These are phyloP conservation scores for Diddensiella santjacobensis DNA, from an alignment of 805 yeast genomes.

Conservation along the genomic window DNA sequence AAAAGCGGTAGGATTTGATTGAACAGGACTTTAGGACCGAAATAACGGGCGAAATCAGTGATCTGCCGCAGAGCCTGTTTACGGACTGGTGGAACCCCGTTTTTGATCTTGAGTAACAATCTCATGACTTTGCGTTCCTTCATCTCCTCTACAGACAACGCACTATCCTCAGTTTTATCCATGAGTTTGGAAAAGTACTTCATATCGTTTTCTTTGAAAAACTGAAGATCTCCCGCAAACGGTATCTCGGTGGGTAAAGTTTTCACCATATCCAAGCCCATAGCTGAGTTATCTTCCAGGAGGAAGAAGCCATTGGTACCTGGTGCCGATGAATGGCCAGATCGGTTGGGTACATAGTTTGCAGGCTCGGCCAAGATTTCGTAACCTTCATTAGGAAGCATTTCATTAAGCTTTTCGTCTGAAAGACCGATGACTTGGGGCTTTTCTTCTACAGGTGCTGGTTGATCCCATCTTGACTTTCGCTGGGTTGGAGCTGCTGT, in stretches of 20 bases:
- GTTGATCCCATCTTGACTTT: conserved; percentile 35
- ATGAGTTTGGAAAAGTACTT: conserved; percentile 65
- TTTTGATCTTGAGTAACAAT: conserved; percentile 65
- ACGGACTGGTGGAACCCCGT: conserved; percentile 67
- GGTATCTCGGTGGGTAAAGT: conserved; percentile 53
- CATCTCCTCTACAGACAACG: conserved; percentile 48
- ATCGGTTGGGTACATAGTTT: conserved; percentile 38
- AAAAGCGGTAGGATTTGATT: conserved; percentile 71
- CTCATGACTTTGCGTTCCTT: conserved; percentile 60
- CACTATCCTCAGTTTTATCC: conserved; percentile 30
- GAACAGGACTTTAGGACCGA: conserved; percentile 70
- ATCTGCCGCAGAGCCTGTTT: conserved; percentile 65
- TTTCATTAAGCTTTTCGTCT: conserved; percentile 43
- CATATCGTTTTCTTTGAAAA: conserved; percentile 66
- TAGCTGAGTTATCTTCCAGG: conserved; percentile 42
- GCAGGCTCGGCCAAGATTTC: conserved; percentile 43
- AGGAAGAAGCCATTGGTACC: conserved; percentile 43
- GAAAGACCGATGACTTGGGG: conserved; percentile 11
- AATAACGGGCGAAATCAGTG: conserved; percentile 55
- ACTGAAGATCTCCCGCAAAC: conserved; percentile 61
- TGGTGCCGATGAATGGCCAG: conserved; percentile 34
- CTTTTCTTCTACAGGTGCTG: conserved; percentile 19
- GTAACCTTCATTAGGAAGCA: conserved; percentile 52
- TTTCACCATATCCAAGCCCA: conserved; percentile 34
- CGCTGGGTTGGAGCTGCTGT: conserved; percentile 24